A percentile compares a stretch with the other conserved stretches of the same genome.
These are phyloP conservation scores for Xylariaceae sp. DNA, from an alignment of 2,329 filamentous ascomycete species.

Conservation along the genomic window DNA sequence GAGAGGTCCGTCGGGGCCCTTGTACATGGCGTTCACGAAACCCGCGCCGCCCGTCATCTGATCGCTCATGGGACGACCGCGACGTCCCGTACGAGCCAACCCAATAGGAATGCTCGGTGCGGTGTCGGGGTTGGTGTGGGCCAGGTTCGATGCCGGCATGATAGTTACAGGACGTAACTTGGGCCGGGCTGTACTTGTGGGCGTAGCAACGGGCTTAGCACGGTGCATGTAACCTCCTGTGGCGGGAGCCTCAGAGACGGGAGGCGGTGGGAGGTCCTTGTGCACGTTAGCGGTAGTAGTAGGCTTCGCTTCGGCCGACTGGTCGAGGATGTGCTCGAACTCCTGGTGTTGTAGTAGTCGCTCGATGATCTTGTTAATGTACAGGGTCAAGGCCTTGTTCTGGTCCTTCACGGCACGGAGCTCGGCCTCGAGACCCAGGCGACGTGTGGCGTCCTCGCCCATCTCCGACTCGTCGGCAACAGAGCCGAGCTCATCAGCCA, in stretches of 20 bases:
- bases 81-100: conserved; percentile 51
- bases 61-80: conserved; percentile 57
- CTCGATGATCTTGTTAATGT: conserved; percentile 99
- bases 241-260: conserved; percentile 46
- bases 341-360: conserved; percentile 89
- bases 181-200: conserved; percentile 34
- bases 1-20: conserved; percentile 60
- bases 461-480: conserved; percentile 55
- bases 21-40: conserved; percentile 87
- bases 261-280: conserved; percentile 80
- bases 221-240: conserved; percentile 50
- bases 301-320: conserved; percentile 60
- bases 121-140: conserved; percentile 62
- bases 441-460: conserved; percentile 60
- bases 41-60: conserved; percentile 59
- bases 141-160: conserved; percentile 42
- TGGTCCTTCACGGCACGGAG: conserved; percentile 78
- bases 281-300: conserved; percentile 53
- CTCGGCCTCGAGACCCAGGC: conserved; percentile 72
- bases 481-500: conserved; percentile 81
- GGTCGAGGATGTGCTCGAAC: conserved; percentile 88
- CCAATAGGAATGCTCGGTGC: conserved; percentile 71
- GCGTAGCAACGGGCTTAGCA: conserved; percentile 55
- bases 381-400: conserved; percentile 94
- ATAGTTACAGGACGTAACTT: conserved; percentile 54